Percentiles rank a stretch among this genome's conserved stretches.
Evolutionary conservation across 2,329 filamentous ascomycete genomes (phyloP).

Genomic region (Ophiognomonia clavigignenti-juglandacearum): DNA sequence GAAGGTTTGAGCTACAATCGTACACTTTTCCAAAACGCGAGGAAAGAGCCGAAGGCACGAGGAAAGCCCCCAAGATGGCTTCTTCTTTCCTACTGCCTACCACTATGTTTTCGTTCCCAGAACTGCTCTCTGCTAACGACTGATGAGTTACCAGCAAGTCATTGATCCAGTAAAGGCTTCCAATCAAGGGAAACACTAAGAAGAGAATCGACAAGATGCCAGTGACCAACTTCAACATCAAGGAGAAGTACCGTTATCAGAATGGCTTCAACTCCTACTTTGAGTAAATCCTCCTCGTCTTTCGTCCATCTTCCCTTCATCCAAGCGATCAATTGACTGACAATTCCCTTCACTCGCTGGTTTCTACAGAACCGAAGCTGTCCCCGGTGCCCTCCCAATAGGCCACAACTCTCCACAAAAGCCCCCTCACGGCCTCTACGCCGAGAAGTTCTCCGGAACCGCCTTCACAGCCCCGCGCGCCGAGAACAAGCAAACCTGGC

Average conservation of each 20-base stretch:
- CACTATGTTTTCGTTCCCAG: no score
- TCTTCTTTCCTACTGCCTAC: no score
- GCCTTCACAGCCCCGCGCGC: conserved; percentile 66
- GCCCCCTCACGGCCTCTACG: conserved; percentile 71
- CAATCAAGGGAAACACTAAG: neutral
- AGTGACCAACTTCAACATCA: conserved; percentile 41
- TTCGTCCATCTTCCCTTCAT: neutral
- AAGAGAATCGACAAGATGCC: conserved; percentile 35
- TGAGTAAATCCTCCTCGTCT: conserved; percentile 50
- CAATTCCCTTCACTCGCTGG: neutral
- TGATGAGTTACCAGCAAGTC: neutral
- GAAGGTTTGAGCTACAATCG: neutral
- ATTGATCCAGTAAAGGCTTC: neutral
- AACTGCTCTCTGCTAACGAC: conserved; percentile 7
- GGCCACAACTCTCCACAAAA: conserved; percentile 81
- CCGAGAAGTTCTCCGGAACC: conserved; percentile 72
- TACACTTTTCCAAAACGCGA: conserved; percentile 1
- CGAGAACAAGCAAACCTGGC: conserved; percentile 67
- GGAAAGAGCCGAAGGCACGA: no score
- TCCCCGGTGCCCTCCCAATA: conserved; percentile 68
- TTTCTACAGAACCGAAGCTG: conserved; percentile 62
- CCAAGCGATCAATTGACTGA: neutral
- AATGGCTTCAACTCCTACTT: conserved; percentile 75
- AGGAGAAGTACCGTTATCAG: conserved; percentile 66
- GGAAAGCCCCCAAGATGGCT: no score